Percentiles rank a stretch among this genome's conserved stretches.
Evolutionary conservation across 805 yeast species (phyloP).

Genomic region (Nakazawaea ambrosiae): DNA sequence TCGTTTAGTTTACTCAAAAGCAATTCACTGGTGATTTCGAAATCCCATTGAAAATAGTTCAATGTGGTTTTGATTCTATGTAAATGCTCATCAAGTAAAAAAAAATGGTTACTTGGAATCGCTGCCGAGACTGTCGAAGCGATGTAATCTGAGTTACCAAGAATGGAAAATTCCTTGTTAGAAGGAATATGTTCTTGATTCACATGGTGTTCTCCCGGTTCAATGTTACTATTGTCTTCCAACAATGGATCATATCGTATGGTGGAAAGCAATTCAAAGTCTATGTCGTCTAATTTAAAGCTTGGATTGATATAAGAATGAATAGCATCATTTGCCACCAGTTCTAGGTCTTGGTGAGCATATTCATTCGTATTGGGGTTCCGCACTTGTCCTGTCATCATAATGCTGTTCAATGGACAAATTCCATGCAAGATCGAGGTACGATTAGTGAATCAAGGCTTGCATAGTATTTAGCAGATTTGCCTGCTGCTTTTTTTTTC

Average conservation of each 20-base stretch:
- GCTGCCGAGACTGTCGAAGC: not conserved
- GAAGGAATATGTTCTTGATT: no score
- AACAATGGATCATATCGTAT: constrained; percentile 69
- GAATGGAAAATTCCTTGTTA: no score
- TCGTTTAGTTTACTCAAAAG: constrained; percentile 35
- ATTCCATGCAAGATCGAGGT: no score
- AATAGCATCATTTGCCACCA: constrained; percentile 7
- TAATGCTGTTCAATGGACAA: no score
- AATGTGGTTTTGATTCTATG: constrained; percentile 51
- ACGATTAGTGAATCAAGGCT: no score
- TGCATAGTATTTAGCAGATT: no score
- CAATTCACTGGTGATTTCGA: constrained; percentile 32
- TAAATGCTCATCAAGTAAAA: constrained; percentile 58
- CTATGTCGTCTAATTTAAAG: constrained; percentile 14
- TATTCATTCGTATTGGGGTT: no score
- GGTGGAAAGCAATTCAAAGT: constrained; percentile 60
- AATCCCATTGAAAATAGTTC: constrained; percentile 44
- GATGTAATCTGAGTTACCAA: not conserved
- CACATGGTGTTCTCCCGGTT: not conserved
- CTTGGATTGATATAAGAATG: constrained; percentile 6
- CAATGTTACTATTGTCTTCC: constrained; percentile 12
- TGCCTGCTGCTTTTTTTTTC: no score
- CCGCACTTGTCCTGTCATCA: no score
- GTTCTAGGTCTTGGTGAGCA: no score
- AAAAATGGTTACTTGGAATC: constrained; percentile 32